Base-by-base conservation (phyloP, 768 basidiomycete species). In the Hygrophorus russula region DNA sequence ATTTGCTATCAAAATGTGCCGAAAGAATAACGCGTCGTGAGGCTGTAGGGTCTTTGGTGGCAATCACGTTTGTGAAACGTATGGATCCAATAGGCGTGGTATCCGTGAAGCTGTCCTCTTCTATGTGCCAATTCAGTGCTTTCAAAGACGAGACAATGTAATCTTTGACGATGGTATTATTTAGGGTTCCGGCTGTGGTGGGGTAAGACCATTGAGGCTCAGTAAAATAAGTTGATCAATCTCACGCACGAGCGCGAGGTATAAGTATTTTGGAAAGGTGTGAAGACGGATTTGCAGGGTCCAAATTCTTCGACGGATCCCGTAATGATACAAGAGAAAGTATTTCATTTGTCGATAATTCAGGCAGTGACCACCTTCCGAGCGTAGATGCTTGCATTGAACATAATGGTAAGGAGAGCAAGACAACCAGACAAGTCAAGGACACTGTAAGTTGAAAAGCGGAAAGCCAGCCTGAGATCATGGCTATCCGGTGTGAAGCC, bases 1-100 rank as follows among this genome's bases (percentile, higher is more conserved):
- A 93, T 65, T 96, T 96, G 63, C 85, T 89, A 59, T 97, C 93
- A 52, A 80, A 91, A 56, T 97, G 93, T 5, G 93, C 96, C 4
- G 96, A 70, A n/a, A 99, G 59, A 12, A 94, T 70, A 28, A 99
- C 70, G 48, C 88, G 80, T 36, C 87, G 64, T 1, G 81, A 65
- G 0, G 96, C 93, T 13, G 64, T 59, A n/a, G 87, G 86, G 56
- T 97, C 84, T 58, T 96, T 96, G 9, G 96, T 98, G 27, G 91
- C 94, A 50, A 98, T 82, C 39, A 98, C 69, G 63, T 99, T 99
- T 11, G 78, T 81, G 58, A 99, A 94, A 31, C 67, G 65, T 53
- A 76, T 87, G 27, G 57, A 54, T 3, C 94, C 96, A 49, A 84
- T 74, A 0, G 96, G 96, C 1, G 96, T 98, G 13, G 63, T 55